phyloP scores from a whole-genome alignment of 225 moss, liverwort and hornwort genomes.

The Straminergon stramineum region DNA sequence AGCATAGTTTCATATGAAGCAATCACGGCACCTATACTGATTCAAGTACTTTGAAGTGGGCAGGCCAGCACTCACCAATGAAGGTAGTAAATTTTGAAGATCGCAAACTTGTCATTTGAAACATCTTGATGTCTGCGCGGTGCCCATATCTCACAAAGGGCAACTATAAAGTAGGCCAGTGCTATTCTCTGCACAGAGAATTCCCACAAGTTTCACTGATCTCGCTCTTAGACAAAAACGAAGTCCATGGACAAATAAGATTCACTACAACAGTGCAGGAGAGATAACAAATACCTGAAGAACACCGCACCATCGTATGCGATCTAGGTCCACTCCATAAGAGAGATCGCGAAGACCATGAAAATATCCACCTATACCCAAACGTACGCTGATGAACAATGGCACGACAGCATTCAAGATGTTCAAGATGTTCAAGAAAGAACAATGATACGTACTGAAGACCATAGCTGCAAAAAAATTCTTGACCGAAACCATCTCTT shows the following conservation, averaged over 20 bases:
- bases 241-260: not conserved
- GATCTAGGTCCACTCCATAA: constrained; percentile 49
- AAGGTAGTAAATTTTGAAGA: constrained; percentile 35
- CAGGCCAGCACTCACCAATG: constrained; percentile 34
- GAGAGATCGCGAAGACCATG: constrained; percentile 43
- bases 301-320: constrained; percentile 53
- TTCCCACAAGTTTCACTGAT: not conserved
- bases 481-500: not conserved
- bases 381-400: not conserved
- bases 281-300: constrained; percentile 37
- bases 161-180: constrained; percentile 41
- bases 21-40: not conserved
- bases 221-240: not conserved
- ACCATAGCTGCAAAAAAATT: not conserved
- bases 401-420: not conserved
- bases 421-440: not conserved
- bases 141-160: constrained; percentile 50
- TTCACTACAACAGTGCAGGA: not conserved
- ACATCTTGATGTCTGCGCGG: constrained; percentile 12
- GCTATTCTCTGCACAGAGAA: constrained; percentile 51
- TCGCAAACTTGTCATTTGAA: constrained; percentile 14
- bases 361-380: constrained; percentile 48
- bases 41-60: not conserved
- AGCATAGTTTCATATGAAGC: not conserved
- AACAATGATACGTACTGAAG: not conserved